phyloP scores from a whole-genome alignment of 2,329 filamentous ascomycete genomes.

The Trichophyton mentagrophytes region DNA sequence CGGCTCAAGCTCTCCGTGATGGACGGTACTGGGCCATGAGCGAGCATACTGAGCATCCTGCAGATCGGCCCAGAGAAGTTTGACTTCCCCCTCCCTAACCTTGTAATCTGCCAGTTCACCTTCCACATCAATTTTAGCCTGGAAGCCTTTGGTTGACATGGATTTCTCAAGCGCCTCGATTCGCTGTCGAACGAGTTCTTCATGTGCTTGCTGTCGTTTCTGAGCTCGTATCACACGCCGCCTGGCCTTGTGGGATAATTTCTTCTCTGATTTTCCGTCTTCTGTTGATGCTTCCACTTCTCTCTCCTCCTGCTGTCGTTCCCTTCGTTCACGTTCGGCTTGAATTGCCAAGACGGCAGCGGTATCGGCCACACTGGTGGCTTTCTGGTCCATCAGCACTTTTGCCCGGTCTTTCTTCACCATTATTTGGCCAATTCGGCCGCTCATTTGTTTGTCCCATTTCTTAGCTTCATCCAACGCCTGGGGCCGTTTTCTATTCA shows the following conservation, averaged over 20 bases:
- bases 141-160: constrained; percentile 11
- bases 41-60: constrained; percentile 32
- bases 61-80: constrained; percentile 36
- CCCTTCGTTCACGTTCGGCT: constrained; percentile 9
- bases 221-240: constrained; percentile 22
- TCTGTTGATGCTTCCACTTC: constrained; percentile 8
- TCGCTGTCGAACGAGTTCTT: constrained; percentile 16
- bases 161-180: constrained; percentile 17
- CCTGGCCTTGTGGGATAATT: constrained; percentile 21
- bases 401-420: constrained; percentile 39
- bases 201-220: constrained; percentile 16
- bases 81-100: constrained; percentile 24
- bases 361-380: constrained; percentile 49
- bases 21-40: constrained; percentile 32
- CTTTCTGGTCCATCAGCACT: constrained; percentile 51
- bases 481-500: constrained; percentile 28
- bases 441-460: constrained; percentile 28
- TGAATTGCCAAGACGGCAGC: constrained; percentile 41
- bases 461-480: constrained; percentile 29
- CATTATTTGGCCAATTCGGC: constrained; percentile 33
- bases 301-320: constrained; percentile 12
- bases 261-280: constrained; percentile 13
- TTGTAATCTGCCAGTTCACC: constrained; percentile 16
- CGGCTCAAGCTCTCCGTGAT: constrained; percentile 31
- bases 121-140: constrained; percentile 22